These are phyloP conservation scores for Lentinula guzmanii DNA, from an alignment of 768 basidiomycete genomes.

Conservation along the genomic window DNA sequence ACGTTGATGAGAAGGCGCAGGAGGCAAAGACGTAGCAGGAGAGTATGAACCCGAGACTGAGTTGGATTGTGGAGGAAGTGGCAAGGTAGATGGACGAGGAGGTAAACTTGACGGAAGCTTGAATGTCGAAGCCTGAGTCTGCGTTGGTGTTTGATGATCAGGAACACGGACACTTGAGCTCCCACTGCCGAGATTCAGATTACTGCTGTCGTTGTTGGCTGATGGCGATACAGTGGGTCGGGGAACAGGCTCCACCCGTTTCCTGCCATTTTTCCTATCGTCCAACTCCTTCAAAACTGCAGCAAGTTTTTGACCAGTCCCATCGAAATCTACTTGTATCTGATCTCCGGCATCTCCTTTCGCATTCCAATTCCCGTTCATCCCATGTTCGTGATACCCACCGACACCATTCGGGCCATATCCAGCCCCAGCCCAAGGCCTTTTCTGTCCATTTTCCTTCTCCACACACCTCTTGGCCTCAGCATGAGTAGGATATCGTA, in stretches of 20 bases:
- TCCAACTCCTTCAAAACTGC: constrained; percentile 66
- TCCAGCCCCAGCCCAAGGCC: constrained; percentile 16
- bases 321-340: constrained; percentile 76
- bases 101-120: neutral
- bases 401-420: constrained; percentile 37
- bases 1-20: neutral
- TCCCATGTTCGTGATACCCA: constrained; percentile 16
- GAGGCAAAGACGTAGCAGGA: neutral
- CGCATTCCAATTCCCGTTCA: constrained; percentile 24
- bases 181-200: neutral
- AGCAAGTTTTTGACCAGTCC: constrained; percentile 57
- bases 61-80: neutral
- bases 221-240: neutral
- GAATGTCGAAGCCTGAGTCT: neutral
- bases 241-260: neutral
- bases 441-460: constrained; percentile 58
- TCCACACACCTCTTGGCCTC: constrained; percentile 66
- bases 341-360: constrained; percentile 55
- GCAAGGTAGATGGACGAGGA: constrained; percentile 7
- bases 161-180: neutral
- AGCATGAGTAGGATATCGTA: constrained; percentile 59
- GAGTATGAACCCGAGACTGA: neutral
- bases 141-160: neutral
- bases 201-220: neutral
- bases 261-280: constrained; percentile 44